Percentiles rank a stretch among this genome's conserved stretches.
These are phyloP conservation scores for Chaetomiaceae sp. DNA, from an alignment of 2,329 filamentous ascomycete genomes.

Conservation along the genomic window DNA sequence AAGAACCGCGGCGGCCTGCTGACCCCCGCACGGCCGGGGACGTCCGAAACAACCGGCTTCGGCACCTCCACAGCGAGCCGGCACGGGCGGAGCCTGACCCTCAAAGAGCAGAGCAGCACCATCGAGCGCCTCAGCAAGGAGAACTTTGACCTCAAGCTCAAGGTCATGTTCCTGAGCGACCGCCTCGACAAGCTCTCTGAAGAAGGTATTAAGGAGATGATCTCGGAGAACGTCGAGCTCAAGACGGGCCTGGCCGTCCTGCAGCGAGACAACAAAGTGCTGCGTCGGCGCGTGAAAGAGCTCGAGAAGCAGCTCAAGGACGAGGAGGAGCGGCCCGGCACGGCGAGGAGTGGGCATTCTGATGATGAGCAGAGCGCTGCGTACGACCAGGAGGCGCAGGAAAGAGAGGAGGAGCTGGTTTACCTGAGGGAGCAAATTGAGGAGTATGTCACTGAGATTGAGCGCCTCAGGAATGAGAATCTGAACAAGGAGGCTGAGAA, in stretches of 20 bases:
- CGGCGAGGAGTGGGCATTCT: slow-evolving; percentile 51
- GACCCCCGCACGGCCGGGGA: slow-evolving; percentile 52
- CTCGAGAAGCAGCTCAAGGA: slow-evolving; percentile 74
- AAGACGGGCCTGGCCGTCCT: slow-evolving; percentile 85
- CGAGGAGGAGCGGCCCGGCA: slow-evolving; percentile 58
- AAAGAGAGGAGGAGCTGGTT: slow-evolving; percentile 78
- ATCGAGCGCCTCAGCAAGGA: slow-evolving; percentile 96
- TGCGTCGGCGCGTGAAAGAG: slow-evolving; percentile 78
- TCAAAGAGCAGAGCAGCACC: slow-evolving; percentile 96
- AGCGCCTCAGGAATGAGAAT: slow-evolving; percentile 73
- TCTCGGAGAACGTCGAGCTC: slow-evolving; percentile 92
- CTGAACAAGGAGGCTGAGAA: slow-evolving; percentile 80
- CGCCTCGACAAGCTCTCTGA: slow-evolving; percentile 89
- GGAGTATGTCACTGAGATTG: slow-evolving; percentile 77
- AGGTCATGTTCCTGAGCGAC: slow-evolving; percentile 95
- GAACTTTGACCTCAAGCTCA: slow-evolving; percentile 95
- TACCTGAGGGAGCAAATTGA: slow-evolving; percentile 84
- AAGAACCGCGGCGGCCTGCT: slow-evolving; percentile 65
- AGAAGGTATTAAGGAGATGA: slow-evolving; percentile 96
- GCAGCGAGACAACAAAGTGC: slow-evolving; percentile 82
- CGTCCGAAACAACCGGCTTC: slow-evolving; percentile 48
- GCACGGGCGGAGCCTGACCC: slow-evolving; percentile 68
- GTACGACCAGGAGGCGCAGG: slow-evolving; percentile 57
- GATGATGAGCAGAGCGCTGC: slow-evolving; percentile 56
- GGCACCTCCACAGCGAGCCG: slow-evolving; percentile 39